Evolutionary conservation across 257 asterid genomes (phyloP).

Genomic region (Capsicum pubescens): DNA sequence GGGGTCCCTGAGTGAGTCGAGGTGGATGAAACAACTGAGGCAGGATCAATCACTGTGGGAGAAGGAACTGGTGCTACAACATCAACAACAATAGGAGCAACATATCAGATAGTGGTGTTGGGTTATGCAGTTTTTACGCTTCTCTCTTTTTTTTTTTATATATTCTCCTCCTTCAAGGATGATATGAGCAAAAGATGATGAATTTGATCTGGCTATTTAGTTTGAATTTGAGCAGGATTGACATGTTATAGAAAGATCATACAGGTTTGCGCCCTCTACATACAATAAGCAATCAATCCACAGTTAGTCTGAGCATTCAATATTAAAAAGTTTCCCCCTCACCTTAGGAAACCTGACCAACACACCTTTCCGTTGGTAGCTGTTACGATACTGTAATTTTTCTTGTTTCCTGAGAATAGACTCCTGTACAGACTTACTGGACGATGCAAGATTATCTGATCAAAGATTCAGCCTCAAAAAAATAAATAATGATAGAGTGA

Average conservation of each 20-base stretch:
- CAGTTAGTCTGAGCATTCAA: background rate
- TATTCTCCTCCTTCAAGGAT: no score
- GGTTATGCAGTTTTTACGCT: no score
- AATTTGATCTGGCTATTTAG: background rate
- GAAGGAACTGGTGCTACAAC: no score
- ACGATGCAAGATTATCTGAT: background rate
- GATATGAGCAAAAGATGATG: no score
- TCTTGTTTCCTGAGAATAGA: background rate
- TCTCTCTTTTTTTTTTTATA: no score
- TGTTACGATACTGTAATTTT: background rate
- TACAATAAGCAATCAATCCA: no score
- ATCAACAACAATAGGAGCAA: no score
- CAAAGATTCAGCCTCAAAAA: background rate
- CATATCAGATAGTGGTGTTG: no score
- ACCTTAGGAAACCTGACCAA: background rate
- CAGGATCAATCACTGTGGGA: no score
- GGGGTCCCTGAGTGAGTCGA: no score
- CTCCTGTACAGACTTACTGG: background rate
- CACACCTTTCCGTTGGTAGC: background rate
- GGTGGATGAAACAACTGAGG: no score
- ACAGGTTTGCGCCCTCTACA: background rate
- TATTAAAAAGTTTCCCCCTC: background rate
- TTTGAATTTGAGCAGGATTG: no score
- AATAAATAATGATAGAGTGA: background rate
- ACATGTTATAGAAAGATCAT: background rate